Percentiles rank a stretch among this genome's conserved stretches.
Evolutionary conservation across 345 rosid species (phyloP).

Genomic region (Citrus medica): DNA sequence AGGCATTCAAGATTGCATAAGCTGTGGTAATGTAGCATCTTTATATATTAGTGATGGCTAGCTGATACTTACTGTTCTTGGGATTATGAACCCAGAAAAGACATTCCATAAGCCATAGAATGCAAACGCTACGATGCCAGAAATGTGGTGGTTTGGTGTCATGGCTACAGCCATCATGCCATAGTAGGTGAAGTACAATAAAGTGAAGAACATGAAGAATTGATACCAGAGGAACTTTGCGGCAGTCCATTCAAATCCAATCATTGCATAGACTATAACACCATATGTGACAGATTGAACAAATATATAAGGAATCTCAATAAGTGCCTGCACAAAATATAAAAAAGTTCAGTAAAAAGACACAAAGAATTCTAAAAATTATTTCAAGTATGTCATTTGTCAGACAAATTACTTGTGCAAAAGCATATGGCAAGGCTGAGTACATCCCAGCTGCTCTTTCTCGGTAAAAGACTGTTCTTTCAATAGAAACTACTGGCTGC

Average conservation of each 20-base stretch:
- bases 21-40: neutral
- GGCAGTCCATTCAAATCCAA: constrained; percentile 39
- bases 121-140: constrained; percentile 29
- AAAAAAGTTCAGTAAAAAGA: neutral
- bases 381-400: constrained; percentile 18
- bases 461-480: constrained; percentile 54
- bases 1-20: no score
- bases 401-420: constrained; percentile 16
- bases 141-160: constrained; percentile 40
- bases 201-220: constrained; percentile 44
- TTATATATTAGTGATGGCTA: no score
- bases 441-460: constrained; percentile 65
- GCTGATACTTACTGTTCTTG: constrained; percentile 30
- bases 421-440: constrained; percentile 31
- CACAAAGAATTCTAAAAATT: neutral
- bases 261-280: constrained; percentile 36
- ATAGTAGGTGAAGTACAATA: constrained; percentile 45
- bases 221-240: constrained; percentile 44
- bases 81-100: constrained; percentile 43
- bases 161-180: constrained; percentile 47
- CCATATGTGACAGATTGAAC: constrained; percentile 30
- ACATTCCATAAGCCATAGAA: constrained; percentile 40
- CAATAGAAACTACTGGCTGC: constrained; percentile 53
- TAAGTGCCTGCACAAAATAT: constrained; percentile 20
- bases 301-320: constrained; percentile 42